Conservation (phyloP, 2,329 filamentous ascomycete genomes). For the Shiraia bambusicola region DNA sequence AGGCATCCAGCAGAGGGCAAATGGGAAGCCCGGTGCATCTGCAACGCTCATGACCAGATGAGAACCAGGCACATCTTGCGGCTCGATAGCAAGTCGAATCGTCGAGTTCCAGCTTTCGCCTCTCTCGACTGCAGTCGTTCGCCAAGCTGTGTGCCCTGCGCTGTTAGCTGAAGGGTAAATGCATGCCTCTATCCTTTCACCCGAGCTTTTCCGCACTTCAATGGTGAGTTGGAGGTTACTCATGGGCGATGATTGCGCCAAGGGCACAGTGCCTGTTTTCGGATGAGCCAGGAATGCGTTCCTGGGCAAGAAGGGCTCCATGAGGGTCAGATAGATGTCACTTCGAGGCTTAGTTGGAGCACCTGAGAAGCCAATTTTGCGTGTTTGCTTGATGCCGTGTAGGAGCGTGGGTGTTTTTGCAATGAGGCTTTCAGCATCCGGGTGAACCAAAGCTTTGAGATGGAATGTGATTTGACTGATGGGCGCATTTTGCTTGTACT, state of each 20-base stretch:
- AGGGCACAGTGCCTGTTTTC: conserved; percentile 77
- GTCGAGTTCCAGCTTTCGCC: conserved; percentile 88
- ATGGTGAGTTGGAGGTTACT: conserved; percentile 83
- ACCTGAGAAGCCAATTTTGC: conserved; percentile 90
- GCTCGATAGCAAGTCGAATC: conserved; percentile 74
- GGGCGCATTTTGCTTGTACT: conserved; percentile 70
- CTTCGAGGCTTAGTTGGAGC: conserved; percentile 85
- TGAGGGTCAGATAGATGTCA: conserved; percentile 90
- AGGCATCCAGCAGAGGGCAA: conserved; percentile 89
- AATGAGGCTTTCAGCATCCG: conserved; percentile 78
- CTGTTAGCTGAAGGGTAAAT: conserved; percentile 86
- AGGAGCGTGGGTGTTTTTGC: conserved; percentile 85
- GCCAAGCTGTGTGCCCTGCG: conserved; percentile 78
- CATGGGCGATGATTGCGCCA: conserved; percentile 65
- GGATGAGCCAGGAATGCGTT: conserved; percentile 65
- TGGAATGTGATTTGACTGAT: conserved; percentile 79
- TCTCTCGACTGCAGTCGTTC: conserved; percentile 76
- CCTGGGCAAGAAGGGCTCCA: conserved; percentile 73
- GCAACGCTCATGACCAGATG: conserved; percentile 90
- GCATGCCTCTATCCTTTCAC: conserved; percentile 82
- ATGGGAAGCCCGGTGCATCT: conserved; percentile 82
- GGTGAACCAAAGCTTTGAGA: conserved; percentile 73
- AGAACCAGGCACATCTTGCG: conserved; percentile 75
- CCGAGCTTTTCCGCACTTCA: conserved; percentile 77
- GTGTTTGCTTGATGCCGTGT: conserved; percentile 76